These are phyloP conservation scores for Phytomonas sp. DNA, from an alignment of 208 protist genomes.

Conservation along the genomic window DNA sequence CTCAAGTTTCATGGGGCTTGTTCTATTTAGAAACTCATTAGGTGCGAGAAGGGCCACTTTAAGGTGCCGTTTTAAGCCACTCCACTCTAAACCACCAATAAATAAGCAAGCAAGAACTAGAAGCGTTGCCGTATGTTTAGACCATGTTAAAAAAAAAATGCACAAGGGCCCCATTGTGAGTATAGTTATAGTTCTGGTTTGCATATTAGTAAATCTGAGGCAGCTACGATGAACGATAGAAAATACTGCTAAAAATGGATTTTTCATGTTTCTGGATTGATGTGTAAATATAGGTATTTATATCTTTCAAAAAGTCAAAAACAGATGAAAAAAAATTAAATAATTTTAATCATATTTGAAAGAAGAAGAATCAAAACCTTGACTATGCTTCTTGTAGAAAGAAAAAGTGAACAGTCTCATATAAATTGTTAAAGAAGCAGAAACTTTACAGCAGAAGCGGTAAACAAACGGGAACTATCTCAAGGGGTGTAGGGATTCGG, in stretches of 20 bases:
- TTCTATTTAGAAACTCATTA: constrained; percentile 1
- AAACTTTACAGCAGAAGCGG: not conserved
- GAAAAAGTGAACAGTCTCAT: not conserved
- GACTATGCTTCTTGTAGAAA: not conserved
- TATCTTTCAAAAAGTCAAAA: constrained; percentile 2
- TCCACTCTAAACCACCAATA: constrained; percentile 64
- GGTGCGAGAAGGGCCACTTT: constrained; percentile 58
- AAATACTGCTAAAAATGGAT: not conserved
- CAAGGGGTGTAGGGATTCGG: not conserved
- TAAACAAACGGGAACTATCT: not conserved
- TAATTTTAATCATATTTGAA: constrained; percentile 6
- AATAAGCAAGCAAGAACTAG: constrained; percentile 43
- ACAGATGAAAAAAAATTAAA: not conserved
- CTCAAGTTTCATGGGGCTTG: not conserved
- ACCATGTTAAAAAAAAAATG: constrained; percentile 28
- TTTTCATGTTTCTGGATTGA: constrained; percentile 6
- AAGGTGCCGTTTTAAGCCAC: constrained; percentile 73
- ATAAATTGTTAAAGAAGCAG: constrained; percentile 3
- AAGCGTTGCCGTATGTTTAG: constrained; percentile 25
- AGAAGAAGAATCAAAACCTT: constrained; percentile 1
- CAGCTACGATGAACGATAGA: constrained; percentile 14
- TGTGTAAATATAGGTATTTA: not conserved
- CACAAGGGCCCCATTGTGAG: constrained; percentile 39
- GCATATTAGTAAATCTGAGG: constrained; percentile 38
- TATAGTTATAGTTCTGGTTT: constrained; percentile 51